Evolutionary conservation across 768 basidiomycete genomes (phyloP), one percentile per base, ranked within the genome.

Genomic region (Mycena rosella): DNA sequence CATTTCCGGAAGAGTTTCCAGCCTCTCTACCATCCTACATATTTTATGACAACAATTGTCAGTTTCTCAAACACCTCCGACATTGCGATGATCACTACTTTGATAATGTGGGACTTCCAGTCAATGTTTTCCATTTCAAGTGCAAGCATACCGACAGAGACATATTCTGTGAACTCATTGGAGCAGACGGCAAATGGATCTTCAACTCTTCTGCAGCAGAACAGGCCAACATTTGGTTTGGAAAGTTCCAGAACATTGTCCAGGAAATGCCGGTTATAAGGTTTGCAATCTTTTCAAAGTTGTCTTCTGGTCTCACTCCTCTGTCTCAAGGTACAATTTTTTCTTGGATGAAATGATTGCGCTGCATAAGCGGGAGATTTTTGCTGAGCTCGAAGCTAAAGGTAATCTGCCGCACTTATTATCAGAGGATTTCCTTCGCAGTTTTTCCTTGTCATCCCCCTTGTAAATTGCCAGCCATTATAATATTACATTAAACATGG

Each of bases 261-360:
- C 53, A 40, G 13, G 53, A 55, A 5, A 55, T 55, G 53, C n/a
- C 53, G 5, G 36, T 55, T 7, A 34, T 34, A 34, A 5, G 32
- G 32, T 34, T 34, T 34, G 5, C 32, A 34, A 6, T 34, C 32
- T 34, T 34, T 34, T n/a, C n/a, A n/a, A n/a, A 11, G n/a, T 5
- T 34, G 32, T 34, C 11, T 34, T 34, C 32, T 34, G n/a, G n/a
- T n/a, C n/a, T n/a, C 32, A 34, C 32, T 34, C 5, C 11, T 34
- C n/a, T 34, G 32, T 11, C 32, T 34, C 32, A 34, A 48, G 48
- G 3, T 49, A 73, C 13, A 67, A 75, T 44, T 79, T 77, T 22
- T 79, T 77, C 45, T 47, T 80, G 0, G 77, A 78, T 63, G 71
- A 78, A 49, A 74, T 78, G 76, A 74, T 79, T 40, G 22, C 48